Conservation (phyloP, 2,329 filamentous ascomycete genomes). For the Alternaria arbusti region DNA sequence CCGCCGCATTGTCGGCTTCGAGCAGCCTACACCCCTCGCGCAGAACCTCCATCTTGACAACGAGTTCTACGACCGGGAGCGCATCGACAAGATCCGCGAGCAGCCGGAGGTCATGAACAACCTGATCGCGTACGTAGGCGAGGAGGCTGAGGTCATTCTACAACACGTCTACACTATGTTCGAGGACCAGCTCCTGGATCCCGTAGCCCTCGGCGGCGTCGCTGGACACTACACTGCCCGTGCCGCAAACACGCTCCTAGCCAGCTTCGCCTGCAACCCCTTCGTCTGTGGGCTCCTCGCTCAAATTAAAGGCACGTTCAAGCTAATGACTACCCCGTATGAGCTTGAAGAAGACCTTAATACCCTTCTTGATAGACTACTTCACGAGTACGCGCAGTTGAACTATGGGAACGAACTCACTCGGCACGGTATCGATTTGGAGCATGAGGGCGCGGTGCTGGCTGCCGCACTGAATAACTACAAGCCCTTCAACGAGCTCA, state of each 20-base stretch:
- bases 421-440: not conserved
- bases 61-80: slow-evolving; percentile 2
- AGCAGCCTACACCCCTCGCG: not conserved
- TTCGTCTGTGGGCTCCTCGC: not conserved
- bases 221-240: not conserved
- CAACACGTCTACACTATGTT: slow-evolving; percentile 5
- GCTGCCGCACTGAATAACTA: not conserved
- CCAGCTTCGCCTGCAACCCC: slow-evolving; percentile 1
- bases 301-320: not conserved
- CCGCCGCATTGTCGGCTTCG: slow-evolving; percentile 4
- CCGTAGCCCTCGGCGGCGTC: slow-evolving; percentile 5
- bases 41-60: not conserved
- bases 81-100: slow-evolving; percentile 10
- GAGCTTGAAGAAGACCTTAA: slow-evolving; percentile 10
- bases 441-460: not conserved
- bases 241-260: not conserved
- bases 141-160: slow-evolving; percentile 7
- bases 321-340: slow-evolving; percentile 7
- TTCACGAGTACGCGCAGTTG: not conserved
- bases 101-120: slow-evolving; percentile 15
- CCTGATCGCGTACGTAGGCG: slow-evolving; percentile 8
- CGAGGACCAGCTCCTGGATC: slow-evolving; percentile 13
- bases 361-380: not conserved
- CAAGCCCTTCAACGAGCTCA: not conserved
- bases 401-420: not conserved